Evolutionary conservation across 148 eudicot species (phyloP), one percentile per base, ranked within the genome.

Genomic region (Camellia lanceoleosa): DNA sequence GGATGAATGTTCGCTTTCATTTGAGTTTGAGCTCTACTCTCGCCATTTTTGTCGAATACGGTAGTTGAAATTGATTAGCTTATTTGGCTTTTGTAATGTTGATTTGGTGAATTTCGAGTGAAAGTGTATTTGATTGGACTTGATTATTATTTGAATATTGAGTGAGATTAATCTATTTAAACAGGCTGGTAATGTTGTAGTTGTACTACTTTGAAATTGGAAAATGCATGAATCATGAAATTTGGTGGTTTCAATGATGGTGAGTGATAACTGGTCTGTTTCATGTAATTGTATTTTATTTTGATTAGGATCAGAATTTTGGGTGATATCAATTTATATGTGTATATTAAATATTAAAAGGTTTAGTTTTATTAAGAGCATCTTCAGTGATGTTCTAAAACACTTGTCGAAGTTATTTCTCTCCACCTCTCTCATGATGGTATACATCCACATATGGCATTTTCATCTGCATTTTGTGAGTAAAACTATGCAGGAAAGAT

Each of bases 1-100:
- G 30, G 30, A 2, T 3, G 4, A 14, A 20, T 30, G 38, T 1
- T 30, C 38, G 38, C 38, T 30, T 30, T 30, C 38, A 30, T 1
- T 30, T 30, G 38, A 30, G 97, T 81, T 18, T n/a, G 7, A 23
- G 43, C 76, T 75, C 42, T 79, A 47, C 8, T 63, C 4, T 68
- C 66, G 20, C 46, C 12, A 2, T 16, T 42, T 43, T 55, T 7
- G 46, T 69, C 1, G 0, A 23, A 3, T 38, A 43, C 5, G 14
- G 41, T 16, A 5, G 23, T 15, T 74, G 44, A 15, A 44, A 2
- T 41, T 54, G 13, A 16, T 20, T 64, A 38, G 14, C 7, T 30
- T 30, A 55, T 55, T 10, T 46, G 9, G 73, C 23, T 46, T 2
- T 46, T 4, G 73, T 20, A 68, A 15, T 44, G 14, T 2, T 43